phyloP scores from a whole-genome alignment of 2,329 filamentous ascomycete species.

The Aspergillus latus region DNA sequence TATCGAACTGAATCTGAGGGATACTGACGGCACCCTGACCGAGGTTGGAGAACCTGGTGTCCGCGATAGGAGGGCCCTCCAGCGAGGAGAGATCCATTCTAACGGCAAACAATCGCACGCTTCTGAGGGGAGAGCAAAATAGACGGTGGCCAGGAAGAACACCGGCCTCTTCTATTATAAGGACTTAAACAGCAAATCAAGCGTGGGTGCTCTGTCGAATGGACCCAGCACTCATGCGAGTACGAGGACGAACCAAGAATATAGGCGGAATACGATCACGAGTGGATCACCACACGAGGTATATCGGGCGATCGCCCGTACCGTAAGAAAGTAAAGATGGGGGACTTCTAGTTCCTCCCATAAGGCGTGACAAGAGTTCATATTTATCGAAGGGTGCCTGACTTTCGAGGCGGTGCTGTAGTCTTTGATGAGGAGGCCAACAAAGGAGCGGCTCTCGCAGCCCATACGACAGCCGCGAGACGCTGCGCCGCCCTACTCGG shows the following conservation, averaged over 20 bases:
- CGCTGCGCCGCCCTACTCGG: conserved; percentile 4
- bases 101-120: neutral
- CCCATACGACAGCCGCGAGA: neutral
- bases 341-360: neutral
- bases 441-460: neutral
- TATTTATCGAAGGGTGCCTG: conserved; percentile 10
- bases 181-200: neutral
- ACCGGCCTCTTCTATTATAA: neutral
- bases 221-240: conserved; percentile 8
- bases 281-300: conserved; percentile 15
- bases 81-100: conserved; percentile 37
- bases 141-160: neutral
- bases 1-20: conserved; percentile 17
- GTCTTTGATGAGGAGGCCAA: conserved; percentile 8
- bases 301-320: neutral
- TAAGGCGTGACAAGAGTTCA: conserved; percentile 1
- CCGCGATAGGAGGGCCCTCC: conserved; percentile 34
- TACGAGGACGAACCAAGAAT: conserved; percentile 21
- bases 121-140: neutral
- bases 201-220: neutral
- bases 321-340: neutral
- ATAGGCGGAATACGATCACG: conserved; percentile 19
- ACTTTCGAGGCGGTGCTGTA: conserved; percentile 10
- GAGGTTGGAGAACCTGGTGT: conserved; percentile 20
- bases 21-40: neutral